Evolutionary conservation across 2,329 filamentous ascomycete species (phyloP).

Genomic region (Xylaria hypoxylon): DNA sequence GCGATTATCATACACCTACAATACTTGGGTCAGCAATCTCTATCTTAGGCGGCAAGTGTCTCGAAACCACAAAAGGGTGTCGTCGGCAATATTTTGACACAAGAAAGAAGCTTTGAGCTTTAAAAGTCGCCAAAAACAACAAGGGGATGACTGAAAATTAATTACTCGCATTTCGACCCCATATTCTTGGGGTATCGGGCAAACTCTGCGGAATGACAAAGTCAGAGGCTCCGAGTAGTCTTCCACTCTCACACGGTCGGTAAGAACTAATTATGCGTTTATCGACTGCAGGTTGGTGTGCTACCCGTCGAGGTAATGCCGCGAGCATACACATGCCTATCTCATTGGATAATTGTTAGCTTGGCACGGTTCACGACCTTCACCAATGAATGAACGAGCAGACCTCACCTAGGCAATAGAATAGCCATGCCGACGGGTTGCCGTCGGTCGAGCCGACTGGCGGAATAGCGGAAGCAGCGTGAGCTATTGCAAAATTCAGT

Average conservation of each 20-base stretch:
- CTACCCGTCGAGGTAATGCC: neutral
- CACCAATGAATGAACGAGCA: neutral
- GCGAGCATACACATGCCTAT: slow-evolving; percentile 20
- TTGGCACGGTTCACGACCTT: no score
- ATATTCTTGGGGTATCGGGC: no score
- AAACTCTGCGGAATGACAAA: no score
- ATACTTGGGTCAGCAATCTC: no score
- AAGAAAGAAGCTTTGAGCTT: no score
- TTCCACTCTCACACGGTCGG: neutral
- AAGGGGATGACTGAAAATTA: no score
- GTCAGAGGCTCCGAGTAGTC: no score
- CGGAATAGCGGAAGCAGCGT: neutral
- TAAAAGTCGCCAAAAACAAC: no score
- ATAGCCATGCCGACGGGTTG: slow-evolving; percentile 5
- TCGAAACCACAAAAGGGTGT: no score
- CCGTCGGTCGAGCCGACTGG: neutral
- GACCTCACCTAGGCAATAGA: slow-evolving; percentile 18
- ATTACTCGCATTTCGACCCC: no score
- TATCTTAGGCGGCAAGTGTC: no score
- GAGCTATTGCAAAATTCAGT: neutral
- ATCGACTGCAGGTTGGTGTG: neutral
- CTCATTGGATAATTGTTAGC: neutral
- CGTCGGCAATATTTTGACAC: no score
- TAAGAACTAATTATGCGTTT: fast-evolving
- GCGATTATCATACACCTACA: neutral